phyloP scores from a whole-genome alignment of 2,329 filamentous ascomycete genomes.

The Phialophora verrucosa region DNA sequence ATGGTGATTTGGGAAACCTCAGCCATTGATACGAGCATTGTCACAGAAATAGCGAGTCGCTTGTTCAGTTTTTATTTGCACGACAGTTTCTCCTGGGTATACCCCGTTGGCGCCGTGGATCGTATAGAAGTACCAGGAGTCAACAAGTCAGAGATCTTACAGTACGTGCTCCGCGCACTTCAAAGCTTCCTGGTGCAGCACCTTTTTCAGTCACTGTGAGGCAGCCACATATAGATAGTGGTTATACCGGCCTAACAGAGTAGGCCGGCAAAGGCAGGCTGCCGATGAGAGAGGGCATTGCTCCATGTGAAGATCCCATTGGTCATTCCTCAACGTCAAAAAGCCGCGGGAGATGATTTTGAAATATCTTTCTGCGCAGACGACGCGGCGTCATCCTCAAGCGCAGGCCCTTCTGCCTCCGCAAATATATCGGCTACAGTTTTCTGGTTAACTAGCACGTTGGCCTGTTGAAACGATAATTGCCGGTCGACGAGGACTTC shows the following conservation, averaged over 20 bases:
- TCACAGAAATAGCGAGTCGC: not conserved
- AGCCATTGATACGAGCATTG: not conserved
- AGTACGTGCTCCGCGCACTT: not conserved
- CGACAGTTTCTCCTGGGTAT: not conserved
- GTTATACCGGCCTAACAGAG: not conserved
- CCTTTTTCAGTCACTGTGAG: not conserved
- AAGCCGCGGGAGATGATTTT: not conserved
- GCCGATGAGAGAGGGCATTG: not conserved
- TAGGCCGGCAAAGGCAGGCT: too few relatives aligned
- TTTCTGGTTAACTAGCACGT: constrained; percentile 19
- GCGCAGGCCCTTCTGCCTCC: not conserved
- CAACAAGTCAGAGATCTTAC: not conserved
- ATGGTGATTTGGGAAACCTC: not conserved
- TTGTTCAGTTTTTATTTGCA: not conserved
- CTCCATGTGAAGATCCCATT: not conserved
- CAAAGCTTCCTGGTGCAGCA: not conserved
- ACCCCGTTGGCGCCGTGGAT: not conserved
- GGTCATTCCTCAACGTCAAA: not conserved
- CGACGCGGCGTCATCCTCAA: constrained; percentile 1
- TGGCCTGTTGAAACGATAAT: constrained; percentile 31
- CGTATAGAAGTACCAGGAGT: not conserved
- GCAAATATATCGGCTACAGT: constrained; percentile 18
- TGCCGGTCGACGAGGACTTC: constrained; percentile 32
- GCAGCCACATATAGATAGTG: not conserved
- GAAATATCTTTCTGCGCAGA: not conserved